Percentiles rank a stretch among this genome's conserved stretches.
These are phyloP conservation scores for Alternaria novae-zelandiae DNA, from an alignment of 2,329 filamentous ascomycete species.

Conservation along the genomic window DNA sequence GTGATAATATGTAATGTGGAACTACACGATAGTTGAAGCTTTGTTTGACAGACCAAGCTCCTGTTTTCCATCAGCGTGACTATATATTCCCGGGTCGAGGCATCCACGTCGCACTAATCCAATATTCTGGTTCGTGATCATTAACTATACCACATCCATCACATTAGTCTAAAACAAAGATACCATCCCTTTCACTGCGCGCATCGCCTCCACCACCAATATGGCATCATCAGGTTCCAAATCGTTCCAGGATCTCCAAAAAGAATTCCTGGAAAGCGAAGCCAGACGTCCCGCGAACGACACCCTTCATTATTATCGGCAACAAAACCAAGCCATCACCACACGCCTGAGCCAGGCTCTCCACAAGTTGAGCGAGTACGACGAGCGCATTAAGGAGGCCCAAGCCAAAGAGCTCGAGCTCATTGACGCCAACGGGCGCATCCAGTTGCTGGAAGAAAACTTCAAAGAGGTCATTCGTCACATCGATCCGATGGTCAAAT, in stretches of 20 bases:
- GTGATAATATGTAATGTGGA: not conserved
- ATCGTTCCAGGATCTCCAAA: not conserved
- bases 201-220: not conserved
- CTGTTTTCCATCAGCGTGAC: not conserved
- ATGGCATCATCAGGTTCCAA: not conserved
- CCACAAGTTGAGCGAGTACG: not conserved
- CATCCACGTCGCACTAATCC: not conserved
- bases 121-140: not conserved
- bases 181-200: not conserved
- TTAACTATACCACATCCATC: not conserved
- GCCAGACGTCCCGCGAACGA: not conserved
- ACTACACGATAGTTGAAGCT: not conserved
- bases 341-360: not conserved
- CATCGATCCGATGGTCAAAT: not conserved
- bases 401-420: not conserved
- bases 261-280: not conserved
- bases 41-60: not conserved
- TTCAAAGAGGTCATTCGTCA: not conserved
- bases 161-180: not conserved
- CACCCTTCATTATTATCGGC: not conserved
- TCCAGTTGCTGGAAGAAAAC: not conserved
- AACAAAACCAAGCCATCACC: not conserved
- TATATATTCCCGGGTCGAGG: not conserved
- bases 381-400: not conserved
- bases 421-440: not conserved